Conservation (phyloP, 768 basidiomycete genomes). For the Lentinula sp. region DNA sequence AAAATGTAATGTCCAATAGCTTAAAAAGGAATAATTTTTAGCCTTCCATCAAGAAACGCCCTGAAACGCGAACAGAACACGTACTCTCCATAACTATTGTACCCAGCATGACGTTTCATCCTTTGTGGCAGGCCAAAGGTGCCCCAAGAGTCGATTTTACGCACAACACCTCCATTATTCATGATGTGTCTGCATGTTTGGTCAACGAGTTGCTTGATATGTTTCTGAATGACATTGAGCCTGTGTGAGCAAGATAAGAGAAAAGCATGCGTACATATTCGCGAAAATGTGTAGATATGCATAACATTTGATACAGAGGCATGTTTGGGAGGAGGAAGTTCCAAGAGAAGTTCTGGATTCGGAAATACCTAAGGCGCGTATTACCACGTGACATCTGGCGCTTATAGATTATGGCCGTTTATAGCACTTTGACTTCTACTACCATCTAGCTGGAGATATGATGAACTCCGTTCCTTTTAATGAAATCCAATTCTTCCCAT, state of each 20-base stretch:
- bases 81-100: conserved; percentile 67
- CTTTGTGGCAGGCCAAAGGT: conserved; percentile 66
- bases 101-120: conserved; percentile 59
- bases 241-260: neutral
- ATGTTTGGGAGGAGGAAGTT: conserved; percentile 28
- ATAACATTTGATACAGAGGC: conserved; percentile 87
- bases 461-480: neutral
- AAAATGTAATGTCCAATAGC: conserved; percentile 90
- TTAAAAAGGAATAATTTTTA: conserved; percentile 20
- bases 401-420: neutral
- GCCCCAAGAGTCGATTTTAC: conserved; percentile 73
- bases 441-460: neutral
- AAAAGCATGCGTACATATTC: conserved; percentile 53
- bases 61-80: conserved; percentile 25
- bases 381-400: neutral
- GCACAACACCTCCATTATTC: conserved; percentile 74
- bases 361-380: too few relatives aligned
- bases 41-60: neutral
- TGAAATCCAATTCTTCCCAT: neutral
- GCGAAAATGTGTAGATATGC: conserved; percentile 69
- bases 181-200: conserved; percentile 69
- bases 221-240: conserved; percentile 37
- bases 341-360: too few relatives aligned
- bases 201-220: conserved; percentile 69
- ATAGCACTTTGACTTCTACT: neutral